Evolutionary conservation across 75 land plant genomes (phyloP), one percentile per base, ranked within the genome.

Genomic region (Pinus taeda): DNA sequence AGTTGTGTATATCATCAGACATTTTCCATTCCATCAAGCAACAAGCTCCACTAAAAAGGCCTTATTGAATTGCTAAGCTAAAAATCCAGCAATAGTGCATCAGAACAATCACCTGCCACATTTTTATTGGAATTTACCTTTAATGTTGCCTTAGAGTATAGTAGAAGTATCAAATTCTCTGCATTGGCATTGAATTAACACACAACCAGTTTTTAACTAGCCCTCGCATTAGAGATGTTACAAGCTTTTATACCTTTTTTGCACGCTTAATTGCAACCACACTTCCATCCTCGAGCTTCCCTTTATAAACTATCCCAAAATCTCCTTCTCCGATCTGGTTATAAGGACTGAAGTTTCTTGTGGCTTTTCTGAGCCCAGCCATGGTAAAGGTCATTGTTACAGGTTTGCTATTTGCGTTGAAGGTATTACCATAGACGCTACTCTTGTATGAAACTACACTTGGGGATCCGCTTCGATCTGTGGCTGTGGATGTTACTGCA

Each of bases 241-340:
- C 33, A 15, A 73, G 45, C 1, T 73, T 53, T 15, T 3, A 33
- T 26, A 56, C 94, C 92, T 84, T 92, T 72, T 89, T 88, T 15
- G 91, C 97, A 24, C 97, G 89, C 74, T 94, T 94, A 17, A 93
- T 79, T 24, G 97, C 97, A 60, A 94, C 90, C 55, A 88, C 60
- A 39, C 85, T 62, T 55, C 97, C 97, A 82, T 94, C 85, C 45
- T 57, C 81, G 15, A 94, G 97, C 81, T 63, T 86, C 45, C 95
- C 97, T 70, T 87, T 90, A 72, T 94, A 93, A 11, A 94, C 88
- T 30, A 83, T 81, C 39, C 95, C 93, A 75, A 88, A 92, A 15
- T 89, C 89, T 8, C 97, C 97, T 77, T 88, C 79, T 33, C 97
- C 97, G 77, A 94, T 85, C 70, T 80, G 80, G 74, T 87, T 84